Conservation (phyloP, 2,329 filamentous ascomycete species). For the Diaporthe amygdali region DNA sequence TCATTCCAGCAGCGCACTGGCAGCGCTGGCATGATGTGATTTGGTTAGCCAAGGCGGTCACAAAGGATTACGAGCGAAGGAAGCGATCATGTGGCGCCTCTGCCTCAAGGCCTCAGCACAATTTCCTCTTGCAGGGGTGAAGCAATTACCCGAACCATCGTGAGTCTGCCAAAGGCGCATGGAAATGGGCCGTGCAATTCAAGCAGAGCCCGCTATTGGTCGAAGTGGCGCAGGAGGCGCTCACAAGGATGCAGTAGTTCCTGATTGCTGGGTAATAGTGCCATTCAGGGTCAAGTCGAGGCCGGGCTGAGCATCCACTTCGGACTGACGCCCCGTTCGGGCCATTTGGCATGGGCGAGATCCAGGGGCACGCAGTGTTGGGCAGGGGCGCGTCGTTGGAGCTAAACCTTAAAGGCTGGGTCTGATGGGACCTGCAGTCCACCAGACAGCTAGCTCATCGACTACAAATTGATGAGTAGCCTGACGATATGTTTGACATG, state of each 20-base stretch:
- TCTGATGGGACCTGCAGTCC: background rate
- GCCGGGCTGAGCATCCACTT: constrained; percentile 9
- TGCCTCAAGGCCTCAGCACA: constrained; percentile 7
- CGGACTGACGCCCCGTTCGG: constrained; percentile 3
- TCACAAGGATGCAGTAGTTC: constrained; percentile 5
- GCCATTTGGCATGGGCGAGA: background rate
- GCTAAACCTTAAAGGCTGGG: constrained; percentile 13
- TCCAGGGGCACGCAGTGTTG: background rate
- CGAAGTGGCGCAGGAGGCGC: background rate
- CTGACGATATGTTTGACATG: background rate
- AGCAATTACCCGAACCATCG: constrained; percentile 3
- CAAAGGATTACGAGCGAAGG: constrained; percentile 11
- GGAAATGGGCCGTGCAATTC: background rate
- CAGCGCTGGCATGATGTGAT: background rate
- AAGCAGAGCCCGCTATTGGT: background rate
- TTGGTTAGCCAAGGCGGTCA: constrained; percentile 5
- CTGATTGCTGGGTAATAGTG: constrained; percentile 4
- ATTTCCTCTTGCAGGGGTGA: constrained; percentile 5
- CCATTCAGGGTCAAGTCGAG: background rate
- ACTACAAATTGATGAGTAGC: background rate
- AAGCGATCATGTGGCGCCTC: background rate
- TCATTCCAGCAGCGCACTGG: background rate
- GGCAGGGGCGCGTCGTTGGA: background rate
- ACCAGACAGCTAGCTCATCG: background rate
- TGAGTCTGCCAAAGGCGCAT: background rate